Evolutionary conservation across 2,329 filamentous ascomycete species (phyloP).

Genomic region (Rhynchosporium agropyri): DNA sequence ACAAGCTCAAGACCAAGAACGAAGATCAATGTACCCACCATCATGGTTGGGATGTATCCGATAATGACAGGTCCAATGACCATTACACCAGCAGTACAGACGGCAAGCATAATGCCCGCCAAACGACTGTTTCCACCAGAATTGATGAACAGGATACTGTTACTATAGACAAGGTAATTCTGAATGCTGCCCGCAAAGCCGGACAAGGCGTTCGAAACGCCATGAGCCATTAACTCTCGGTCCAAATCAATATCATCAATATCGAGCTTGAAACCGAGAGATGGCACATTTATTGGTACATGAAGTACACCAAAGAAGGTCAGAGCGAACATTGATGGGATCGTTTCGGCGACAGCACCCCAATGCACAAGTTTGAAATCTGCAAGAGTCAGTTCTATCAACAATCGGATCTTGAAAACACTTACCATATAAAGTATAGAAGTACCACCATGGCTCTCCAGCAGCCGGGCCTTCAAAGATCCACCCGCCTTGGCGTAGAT

Average conservation of each 20-base stretch:
- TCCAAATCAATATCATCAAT: slow-evolving; percentile 93
- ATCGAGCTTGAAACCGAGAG: slow-evolving; percentile 83
- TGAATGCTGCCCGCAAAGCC: slow-evolving; percentile 86
- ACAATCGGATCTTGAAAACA: slow-evolving; percentile 35
- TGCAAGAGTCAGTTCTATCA: slow-evolving; percentile 43
- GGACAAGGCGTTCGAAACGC: slow-evolving; percentile 88
- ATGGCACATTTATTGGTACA: slow-evolving; percentile 97
- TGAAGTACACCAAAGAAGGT: slow-evolving; percentile 98
- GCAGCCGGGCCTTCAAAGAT: slow-evolving; percentile 83
- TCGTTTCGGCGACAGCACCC: slow-evolving; percentile 77
- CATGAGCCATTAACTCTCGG: slow-evolving; percentile 87
- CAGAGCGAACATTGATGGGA: slow-evolving; percentile 93
- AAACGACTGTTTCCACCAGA: slow-evolving; percentile 86
- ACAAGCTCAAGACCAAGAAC: slow-evolving; percentile 91
- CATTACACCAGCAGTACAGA: slow-evolving; percentile 79
- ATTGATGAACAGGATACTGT: slow-evolving; percentile 94
- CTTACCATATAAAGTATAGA: slow-evolving; percentile 92
- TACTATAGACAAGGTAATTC: slow-evolving; percentile 97
- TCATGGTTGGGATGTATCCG: slow-evolving; percentile 94
- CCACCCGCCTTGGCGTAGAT: slow-evolving; percentile 77
- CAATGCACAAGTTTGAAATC: slow-evolving; percentile 82
- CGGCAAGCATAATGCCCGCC: slow-evolving; percentile 82
- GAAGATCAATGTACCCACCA: slow-evolving; percentile 94
- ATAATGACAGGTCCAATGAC: slow-evolving; percentile 84
- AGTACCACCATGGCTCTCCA: slow-evolving; percentile 95